These are phyloP conservation scores for Pascua guehoae DNA, from an alignment of 1,284 basidiomycete species.

Conservation along the genomic window DNA sequence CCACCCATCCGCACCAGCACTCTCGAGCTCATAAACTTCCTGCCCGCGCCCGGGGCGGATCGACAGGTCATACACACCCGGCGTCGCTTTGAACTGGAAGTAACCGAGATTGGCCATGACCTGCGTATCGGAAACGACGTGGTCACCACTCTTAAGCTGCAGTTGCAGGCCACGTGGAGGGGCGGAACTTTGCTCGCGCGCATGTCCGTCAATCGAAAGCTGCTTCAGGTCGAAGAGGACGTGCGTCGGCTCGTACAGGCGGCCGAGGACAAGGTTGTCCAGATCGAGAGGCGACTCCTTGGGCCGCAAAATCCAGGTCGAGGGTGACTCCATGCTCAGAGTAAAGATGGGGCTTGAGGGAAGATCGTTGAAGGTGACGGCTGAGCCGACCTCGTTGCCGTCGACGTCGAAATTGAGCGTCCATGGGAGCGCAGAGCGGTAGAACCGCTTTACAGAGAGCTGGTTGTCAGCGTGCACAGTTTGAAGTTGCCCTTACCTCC, in stretches of 20 bases:
- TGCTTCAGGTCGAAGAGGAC: constrained; percentile 86
- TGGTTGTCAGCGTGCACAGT: constrained; percentile 37
- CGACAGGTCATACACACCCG: constrained; percentile 77
- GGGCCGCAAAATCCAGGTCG: constrained; percentile 88
- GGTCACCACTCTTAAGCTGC: constrained; percentile 59
- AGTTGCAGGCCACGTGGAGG: constrained; percentile 82
- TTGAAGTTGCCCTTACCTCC: constrained; percentile 57
- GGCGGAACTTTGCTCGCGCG: constrained; percentile 63
- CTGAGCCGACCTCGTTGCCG: constrained; percentile 54
- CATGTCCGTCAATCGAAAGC: constrained; percentile 90
- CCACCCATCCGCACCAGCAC: constrained; percentile 79
- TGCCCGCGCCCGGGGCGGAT: constrained; percentile 77
- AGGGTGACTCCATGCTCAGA: constrained; percentile 80
- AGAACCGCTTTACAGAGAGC: constrained; percentile 92
- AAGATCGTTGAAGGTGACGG: constrained; percentile 50
- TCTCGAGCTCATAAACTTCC: constrained; percentile 77
- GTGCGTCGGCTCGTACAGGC: constrained; percentile 57
- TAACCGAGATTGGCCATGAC: constrained; percentile 95
- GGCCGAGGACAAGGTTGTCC: constrained; percentile 85
- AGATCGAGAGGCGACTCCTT: constrained; percentile 85
- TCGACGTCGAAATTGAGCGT: constrained; percentile 63
- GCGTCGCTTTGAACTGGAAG: constrained; percentile 88
- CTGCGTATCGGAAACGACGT: constrained; percentile 70
- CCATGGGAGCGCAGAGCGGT: constrained; percentile 69
- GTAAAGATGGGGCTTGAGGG: constrained; percentile 74